Conservation (phyloP, 1,139 yeast species). For the Meyerozyma elateridarum region DNA sequence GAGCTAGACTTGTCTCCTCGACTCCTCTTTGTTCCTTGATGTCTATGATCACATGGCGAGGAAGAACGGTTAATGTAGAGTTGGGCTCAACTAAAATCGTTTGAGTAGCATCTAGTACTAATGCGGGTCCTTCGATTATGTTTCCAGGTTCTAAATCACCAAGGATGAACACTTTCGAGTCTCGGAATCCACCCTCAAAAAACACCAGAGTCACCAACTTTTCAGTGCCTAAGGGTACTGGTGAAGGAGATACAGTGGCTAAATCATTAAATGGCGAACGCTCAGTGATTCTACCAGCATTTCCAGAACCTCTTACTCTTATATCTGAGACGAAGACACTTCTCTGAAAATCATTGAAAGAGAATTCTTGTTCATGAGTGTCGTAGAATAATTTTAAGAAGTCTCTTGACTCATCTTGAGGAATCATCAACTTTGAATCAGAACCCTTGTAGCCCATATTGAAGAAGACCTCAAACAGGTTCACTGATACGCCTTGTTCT, state of each 20-base stretch:
- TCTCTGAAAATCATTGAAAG: constrained; percentile 55
- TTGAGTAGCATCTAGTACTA: constrained; percentile 37
- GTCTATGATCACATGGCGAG: constrained; percentile 21
- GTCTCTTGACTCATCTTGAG: constrained; percentile 16
- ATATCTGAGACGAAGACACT: constrained; percentile 21
- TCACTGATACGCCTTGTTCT: constrained; percentile 18
- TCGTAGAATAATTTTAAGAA: constrained; percentile 38
- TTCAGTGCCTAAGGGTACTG: constrained; percentile 10
- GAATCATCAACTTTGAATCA: constrained; percentile 18
- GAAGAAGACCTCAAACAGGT: constrained; percentile 12
- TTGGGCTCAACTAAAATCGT: constrained; percentile 18
- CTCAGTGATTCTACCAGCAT: constrained; percentile 24
- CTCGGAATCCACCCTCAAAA: constrained; percentile 17
- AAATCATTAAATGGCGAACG: constrained; percentile 34
- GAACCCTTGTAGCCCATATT: constrained; percentile 22
- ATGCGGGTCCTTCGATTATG: constrained; percentile 67
- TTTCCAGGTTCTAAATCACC: constrained; percentile 45
- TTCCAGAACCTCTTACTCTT: constrained; percentile 50
- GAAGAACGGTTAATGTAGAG: constrained; percentile 16
- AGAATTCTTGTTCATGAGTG: constrained; percentile 64
- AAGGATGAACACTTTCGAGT: constrained; percentile 14
- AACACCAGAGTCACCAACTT: constrained; percentile 15
- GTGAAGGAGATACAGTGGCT: constrained; percentile 9
- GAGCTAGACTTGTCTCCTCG: no score
- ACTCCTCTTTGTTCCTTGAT: constrained; percentile 11